Base-by-base conservation (phyloP, 179 eudicot species). In the Drosera spatulata region DNA sequence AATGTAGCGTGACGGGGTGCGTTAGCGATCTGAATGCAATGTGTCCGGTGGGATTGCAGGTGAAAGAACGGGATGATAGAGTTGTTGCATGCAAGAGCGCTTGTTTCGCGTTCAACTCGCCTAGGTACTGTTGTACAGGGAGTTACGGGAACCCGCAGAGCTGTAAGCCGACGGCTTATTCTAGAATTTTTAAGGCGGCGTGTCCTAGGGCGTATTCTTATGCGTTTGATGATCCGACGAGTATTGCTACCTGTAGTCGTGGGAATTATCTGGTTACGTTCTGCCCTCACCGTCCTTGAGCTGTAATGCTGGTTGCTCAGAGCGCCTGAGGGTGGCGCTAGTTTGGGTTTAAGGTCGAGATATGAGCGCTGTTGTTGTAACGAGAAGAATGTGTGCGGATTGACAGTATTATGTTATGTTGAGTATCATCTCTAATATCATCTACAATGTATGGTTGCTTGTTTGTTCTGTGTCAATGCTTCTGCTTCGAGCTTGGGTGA, bases 221-320 rank as follows among this genome's bases (percentile, higher is more conserved):
- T 55, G 98, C 98, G 7, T 91, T 85, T n/a, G 98, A 91, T 65
- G 98, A 91, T 67, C 96, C 98, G n/a, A 85, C 96, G 1, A 91
- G 98, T 66, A 91, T 88, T 61, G 67, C 89, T 51, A 91, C 98
- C 62, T 91, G 98, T 73, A 85, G 82, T 4, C 70, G 84, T 15
- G 85, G 83, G 3, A 85, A 70, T 75, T 91, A 91, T 67, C 66
- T 91, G 79, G 76, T 91, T 63, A 85, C 91, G 38, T 91, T 88
- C 75, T 91, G 98, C 65, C 95, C 98, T 63, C 85, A 74, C 77
- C 94, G 62, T 62, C 76, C 40, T 55, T 9, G 58, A 50, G 33
- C 33, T 22, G 33, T 22, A 22, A 22, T 22, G 33, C 33, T 22
- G 33, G 33, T 22, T 22, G 33, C 33, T 22, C 33, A 22, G 33